Evolutionary conservation across 2,329 filamentous ascomycete species (phyloP), one percentile per base, ranked within the genome.

Genomic region (Cercospora beticola): DNA sequence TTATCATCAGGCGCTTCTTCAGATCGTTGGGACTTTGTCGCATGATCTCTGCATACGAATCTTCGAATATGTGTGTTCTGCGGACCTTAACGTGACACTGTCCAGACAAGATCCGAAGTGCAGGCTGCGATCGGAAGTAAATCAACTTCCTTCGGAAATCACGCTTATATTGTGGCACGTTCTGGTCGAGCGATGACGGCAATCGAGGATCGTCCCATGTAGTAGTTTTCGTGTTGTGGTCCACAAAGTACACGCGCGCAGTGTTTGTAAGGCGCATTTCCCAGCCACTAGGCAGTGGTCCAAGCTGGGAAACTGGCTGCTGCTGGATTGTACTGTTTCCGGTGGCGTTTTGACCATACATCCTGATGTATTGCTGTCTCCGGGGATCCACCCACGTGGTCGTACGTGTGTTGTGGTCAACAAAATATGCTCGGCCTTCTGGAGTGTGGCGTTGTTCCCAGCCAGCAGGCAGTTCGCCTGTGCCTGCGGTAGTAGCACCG

Each of bases 211-310:
- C 95, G 78, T 99, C 95, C 95, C 95, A 99, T 0, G 95, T 99
- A 3, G 95, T 99, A 0, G 95, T 99, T 85, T 99, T 99, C 56
- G 95, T 99, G 83, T 99, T 99, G 83, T 99, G 95, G 77, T 99
- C 95, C 56, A 99, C 95, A 80, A 99, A 99, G 82, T 99, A 99
- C 16, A 99, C 95, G 68, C 95, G 88, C 30, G 95, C 95, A 14
- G 95, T 99, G 81, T 99, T 98, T 64, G 95, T 99, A 62, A 99
- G 89, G 69, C 95, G 92, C 95, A 99, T 99, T 85, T 99, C 95
- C 95, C 95, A 99, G 2, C 95, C 95, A 77, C 95, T 98, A 3
- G 95, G 95, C 59, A 99, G 82, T 28, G 95, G 95, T 4, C 95
- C 95, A 57, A 99, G 87, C 79, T 99, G 95, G 2, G 95, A 98